Conservation (phyloP, 2,329 filamentous ascomycete species). For the Microsporum canis region DNA sequence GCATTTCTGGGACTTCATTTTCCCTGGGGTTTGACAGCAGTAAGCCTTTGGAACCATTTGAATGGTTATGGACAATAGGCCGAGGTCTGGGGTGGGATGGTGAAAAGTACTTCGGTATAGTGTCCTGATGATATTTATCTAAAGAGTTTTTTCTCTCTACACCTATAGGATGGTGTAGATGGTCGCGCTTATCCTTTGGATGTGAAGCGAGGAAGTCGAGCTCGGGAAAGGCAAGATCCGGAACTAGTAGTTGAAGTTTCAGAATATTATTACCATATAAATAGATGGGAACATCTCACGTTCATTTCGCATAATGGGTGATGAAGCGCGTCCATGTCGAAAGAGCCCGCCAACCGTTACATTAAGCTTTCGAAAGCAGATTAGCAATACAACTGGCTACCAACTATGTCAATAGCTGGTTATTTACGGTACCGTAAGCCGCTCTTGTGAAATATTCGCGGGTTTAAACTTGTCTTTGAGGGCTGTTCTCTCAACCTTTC, state of each 20-base stretch:
- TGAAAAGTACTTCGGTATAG: not conserved
- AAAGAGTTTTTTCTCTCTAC: not conserved
- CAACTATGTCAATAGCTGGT: not conserved
- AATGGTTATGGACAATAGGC: not conserved
- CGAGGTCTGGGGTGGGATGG: not conserved
- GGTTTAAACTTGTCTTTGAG: slow-evolving; percentile 49
- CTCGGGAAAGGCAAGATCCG: slow-evolving; percentile 44
- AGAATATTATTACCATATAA: not conserved
- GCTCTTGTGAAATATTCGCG: slow-evolving; percentile 40
- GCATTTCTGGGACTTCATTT: too few relatives aligned
- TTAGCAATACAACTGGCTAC: slow-evolving; percentile 7
- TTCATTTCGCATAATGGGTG: slow-evolving; percentile 18
- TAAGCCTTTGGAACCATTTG: not conserved
- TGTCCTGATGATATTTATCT: not conserved
- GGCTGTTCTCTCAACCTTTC: slow-evolving; percentile 24
- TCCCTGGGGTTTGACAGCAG: not conserved
- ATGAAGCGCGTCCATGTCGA: slow-evolving; percentile 27
- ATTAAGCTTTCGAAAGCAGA: slow-evolving; percentile 24
- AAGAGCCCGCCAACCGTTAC: slow-evolving; percentile 29
- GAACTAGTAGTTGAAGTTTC: slow-evolving; percentile 28
- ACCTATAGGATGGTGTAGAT: not conserved
- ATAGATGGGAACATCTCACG: slow-evolving; percentile 11
- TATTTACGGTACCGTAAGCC: slow-evolving; percentile 39
- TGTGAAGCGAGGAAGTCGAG: slow-evolving; percentile 35
- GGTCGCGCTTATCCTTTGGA: not conserved